Conservation (phyloP, 768 basidiomycete species). For the Suillus fuscotomentosus region DNA sequence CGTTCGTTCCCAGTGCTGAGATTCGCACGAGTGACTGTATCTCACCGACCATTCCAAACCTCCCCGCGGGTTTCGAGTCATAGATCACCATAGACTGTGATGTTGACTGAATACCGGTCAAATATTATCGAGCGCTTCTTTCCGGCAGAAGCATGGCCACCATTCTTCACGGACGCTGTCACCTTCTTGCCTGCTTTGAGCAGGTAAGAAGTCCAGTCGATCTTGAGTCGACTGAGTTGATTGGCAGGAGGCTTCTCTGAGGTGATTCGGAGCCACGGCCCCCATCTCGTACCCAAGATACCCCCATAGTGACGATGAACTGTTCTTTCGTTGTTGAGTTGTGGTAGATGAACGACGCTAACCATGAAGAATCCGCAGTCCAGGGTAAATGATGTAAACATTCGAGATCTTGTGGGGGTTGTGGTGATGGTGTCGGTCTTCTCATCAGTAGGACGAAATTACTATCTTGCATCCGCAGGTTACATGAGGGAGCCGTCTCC, state of each 20-base stretch:
- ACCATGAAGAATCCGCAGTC: not conserved
- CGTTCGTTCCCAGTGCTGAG: not conserved
- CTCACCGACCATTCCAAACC: not conserved
- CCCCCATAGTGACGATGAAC: not conserved
- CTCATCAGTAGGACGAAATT: not conserved
- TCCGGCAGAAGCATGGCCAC: not conserved
- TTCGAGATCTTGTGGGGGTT: not conserved
- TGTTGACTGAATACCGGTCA: constrained; percentile 2
- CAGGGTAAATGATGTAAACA: not conserved
- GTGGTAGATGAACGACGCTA: not conserved
- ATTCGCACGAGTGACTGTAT: not conserved
- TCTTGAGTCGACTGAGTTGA: not conserved
- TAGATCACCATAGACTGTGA: not conserved
- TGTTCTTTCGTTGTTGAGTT: not conserved
- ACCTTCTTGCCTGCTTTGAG: not conserved
- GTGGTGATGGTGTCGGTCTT: not conserved
- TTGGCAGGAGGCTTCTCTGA: not conserved
- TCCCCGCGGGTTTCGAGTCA: not conserved
- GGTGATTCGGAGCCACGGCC: not conserved
- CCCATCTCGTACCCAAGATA: not conserved
- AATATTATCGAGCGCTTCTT: not conserved
- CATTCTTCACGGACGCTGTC: not conserved
- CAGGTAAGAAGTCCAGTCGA: constrained; percentile 1
- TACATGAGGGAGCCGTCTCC: not conserved
- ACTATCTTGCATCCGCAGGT: not conserved